Conservation (phyloP, 352 stramenopile genomes). For the Pythium biforme region DNA sequence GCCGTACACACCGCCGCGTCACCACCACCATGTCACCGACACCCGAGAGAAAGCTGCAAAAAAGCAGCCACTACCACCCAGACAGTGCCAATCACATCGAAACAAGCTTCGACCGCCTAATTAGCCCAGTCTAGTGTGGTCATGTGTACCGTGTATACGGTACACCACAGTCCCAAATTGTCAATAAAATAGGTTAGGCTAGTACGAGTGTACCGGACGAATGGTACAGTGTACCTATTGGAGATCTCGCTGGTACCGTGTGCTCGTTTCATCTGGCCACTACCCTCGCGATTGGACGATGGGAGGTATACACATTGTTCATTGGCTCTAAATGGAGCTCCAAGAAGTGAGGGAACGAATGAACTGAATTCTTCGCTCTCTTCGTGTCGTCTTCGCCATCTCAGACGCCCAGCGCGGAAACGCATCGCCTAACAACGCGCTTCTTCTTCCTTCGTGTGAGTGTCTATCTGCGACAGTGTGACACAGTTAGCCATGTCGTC, state of each 20-base stretch:
- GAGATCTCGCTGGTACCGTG: constrained; percentile 2
- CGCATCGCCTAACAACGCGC: not conserved
- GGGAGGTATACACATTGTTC: not conserved
- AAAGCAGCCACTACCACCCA: not conserved
- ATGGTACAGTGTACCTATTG: constrained; percentile 2
- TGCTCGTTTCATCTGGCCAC: constrained; percentile 9
- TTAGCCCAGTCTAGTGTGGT: no score
- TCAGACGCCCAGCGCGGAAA: not conserved
- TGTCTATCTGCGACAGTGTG: not conserved
- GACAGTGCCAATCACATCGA: no score
- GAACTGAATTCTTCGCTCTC: not conserved
- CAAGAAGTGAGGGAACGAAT: not conserved
- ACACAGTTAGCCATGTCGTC: not conserved
- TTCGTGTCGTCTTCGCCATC: not conserved
- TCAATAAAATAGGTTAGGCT: no score
- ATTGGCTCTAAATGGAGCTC: constrained; percentile 16
- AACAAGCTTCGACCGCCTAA: no score
- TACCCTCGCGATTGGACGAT: constrained; percentile 8
- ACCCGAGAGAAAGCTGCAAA: not conserved
- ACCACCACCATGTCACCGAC: not conserved
- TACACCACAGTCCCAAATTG: no score
- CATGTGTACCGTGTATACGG: no score
- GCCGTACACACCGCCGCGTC: not conserved
- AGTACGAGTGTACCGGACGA: no score
- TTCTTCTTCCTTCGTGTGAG: no score